Percentiles rank a stretch among this genome's conserved stretches.
Conservation (phyloP, 345 rosid species). For the Dimocarpus longan region DNA sequence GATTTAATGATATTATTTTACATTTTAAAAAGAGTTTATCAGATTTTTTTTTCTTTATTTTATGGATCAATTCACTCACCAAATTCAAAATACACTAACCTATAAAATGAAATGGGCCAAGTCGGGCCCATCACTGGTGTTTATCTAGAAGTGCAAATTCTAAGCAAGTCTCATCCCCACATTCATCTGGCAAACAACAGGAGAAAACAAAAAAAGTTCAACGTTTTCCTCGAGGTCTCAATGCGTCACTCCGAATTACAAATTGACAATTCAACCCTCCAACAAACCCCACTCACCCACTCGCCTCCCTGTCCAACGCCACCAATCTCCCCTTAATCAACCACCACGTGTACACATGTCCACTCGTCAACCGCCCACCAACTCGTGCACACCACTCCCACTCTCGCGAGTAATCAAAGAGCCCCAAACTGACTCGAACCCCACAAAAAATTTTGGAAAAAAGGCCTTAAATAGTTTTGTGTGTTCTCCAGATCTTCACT, state of each 20-base stretch:
- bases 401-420: neutral
- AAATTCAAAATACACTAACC: too few relatives aligned
- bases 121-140: too few relatives aligned
- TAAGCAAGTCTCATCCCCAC: too few relatives aligned
- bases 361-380: accelerated
- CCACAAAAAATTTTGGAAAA: neutral
- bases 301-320: neutral
- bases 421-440: neutral
- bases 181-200: too few relatives aligned
- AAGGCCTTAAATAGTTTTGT: neutral
- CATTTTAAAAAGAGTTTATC: too few relatives aligned
- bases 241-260: neutral
- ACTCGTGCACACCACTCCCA: neutral
- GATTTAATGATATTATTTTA: too few relatives aligned
- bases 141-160: too few relatives aligned
- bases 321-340: neutral
- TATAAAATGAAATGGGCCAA: too few relatives aligned
- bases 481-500: too few relatives aligned
- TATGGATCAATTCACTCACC: too few relatives aligned
- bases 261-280: conserved; percentile 17
- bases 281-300: neutral
- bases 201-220: too few relatives aligned
- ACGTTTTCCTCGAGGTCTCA: neutral
- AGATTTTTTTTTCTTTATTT: too few relatives aligned
- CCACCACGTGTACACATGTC: neutral